Conservation (phyloP, 164 flowering plant species). For the Umbilicus rupestris region DNA sequence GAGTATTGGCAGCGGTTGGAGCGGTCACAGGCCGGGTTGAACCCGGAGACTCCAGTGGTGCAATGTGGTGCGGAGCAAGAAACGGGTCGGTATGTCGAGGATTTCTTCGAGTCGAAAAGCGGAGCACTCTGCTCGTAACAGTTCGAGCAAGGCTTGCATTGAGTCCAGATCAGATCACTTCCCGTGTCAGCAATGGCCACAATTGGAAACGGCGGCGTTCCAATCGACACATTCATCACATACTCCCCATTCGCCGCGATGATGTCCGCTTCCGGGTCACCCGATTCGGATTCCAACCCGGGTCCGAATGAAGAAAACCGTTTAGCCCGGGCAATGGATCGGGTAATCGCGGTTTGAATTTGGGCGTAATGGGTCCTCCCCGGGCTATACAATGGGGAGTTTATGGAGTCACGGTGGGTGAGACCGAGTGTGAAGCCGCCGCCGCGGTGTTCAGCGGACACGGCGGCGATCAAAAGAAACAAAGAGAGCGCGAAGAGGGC, state of each 20-base stretch:
- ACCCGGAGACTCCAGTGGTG: not conserved
- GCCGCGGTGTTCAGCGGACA: not conserved
- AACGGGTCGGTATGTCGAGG: slow-evolving; percentile 27
- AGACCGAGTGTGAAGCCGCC: slow-evolving; percentile 26
- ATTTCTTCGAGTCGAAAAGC: slow-evolving; percentile 22
- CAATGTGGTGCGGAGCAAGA: slow-evolving; percentile 29
- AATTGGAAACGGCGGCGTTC: slow-evolving; percentile 25
- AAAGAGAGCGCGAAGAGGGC: not conserved
- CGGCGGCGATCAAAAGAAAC: not conserved
- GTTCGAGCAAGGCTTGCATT: slow-evolving; percentile 30
- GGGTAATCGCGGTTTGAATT: slow-evolving; percentile 16
- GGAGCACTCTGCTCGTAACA: slow-evolving; percentile 29
- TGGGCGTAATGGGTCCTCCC: slow-evolving; percentile 14
- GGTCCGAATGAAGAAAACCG: not conserved
- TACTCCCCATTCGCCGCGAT: slow-evolving; percentile 18
- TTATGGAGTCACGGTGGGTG: slow-evolving; percentile 38
- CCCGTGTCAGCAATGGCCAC: slow-evolving; percentile 39
- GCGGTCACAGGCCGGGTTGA: not conserved
- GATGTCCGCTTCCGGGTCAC: not conserved
- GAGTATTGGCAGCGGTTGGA: slow-evolving; percentile 21
- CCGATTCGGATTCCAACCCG: not conserved
- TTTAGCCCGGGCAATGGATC: slow-evolving; percentile 20
- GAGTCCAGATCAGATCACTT: slow-evolving; percentile 43
- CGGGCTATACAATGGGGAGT: slow-evolving; percentile 29
- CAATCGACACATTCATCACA: slow-evolving; percentile 27